Base-by-base conservation (phyloP, 345 rosid genomes). In the Gossypium rotundifolium region DNA sequence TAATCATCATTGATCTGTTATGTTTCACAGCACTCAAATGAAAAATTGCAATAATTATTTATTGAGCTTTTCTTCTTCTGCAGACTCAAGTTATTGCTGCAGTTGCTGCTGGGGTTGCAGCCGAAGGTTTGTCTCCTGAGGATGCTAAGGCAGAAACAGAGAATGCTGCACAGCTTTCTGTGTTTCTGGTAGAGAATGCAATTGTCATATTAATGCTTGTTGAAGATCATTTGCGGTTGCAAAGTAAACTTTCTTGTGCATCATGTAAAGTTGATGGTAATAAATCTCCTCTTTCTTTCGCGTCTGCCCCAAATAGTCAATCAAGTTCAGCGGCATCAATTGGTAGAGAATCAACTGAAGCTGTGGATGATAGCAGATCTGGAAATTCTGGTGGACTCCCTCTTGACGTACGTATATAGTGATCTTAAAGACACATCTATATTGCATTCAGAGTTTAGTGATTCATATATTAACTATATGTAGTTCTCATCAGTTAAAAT, bases 51-150 rank as follows among this genome's bases (percentile, higher is more conserved):
- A 65, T 14, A 54, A 54, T 78, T 9, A 67, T 76, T 76, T 40
- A 70, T 76, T 44, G 54, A 73, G 70, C 65, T 59, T 76, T 75
- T 82, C 76, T 73, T 77, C 82, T 83, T 71, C 69, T 59, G 85
- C 93, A 96, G 99, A 96, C 98, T 82, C 97, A 96, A 85, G 94
- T 96, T 83, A 96, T 96, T 87, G 99, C 99, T 58, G 96, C 98
- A 23, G 97, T 98, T 23, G 97, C 99, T 81, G 99, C 76, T 49
- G 76, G 76, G 22, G 76, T 74, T 27, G 76, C 99, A 46, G 99
- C 99, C 52, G 99, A 87, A 83, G 96, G 98, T 74, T 84, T 96
- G 75, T 80, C 99, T 46, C 96, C 99, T 46, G 82, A 80, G 79
- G 90, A 91, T 62, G 92, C 99, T 44, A 96, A 88, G 82, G 88